These are phyloP conservation scores for Nicotiana noctiflora DNA, from an alignment of 257 asterid species.

Conservation along the genomic window DNA sequence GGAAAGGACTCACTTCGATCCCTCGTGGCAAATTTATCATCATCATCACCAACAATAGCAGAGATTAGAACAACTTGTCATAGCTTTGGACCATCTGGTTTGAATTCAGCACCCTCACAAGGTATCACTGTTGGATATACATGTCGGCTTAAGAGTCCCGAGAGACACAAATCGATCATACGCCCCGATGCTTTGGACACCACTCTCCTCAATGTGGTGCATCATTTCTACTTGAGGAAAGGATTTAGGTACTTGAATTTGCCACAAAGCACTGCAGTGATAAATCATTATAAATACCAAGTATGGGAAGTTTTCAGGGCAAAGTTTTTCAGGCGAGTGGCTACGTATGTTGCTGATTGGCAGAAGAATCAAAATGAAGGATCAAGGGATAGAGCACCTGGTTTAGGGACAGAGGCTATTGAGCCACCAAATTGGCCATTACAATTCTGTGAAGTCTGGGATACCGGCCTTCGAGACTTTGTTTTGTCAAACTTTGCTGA, in stretches of 20 bases:
- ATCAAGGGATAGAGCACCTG: constrained; percentile 93
- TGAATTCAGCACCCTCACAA: constrained; percentile 46
- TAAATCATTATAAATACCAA: constrained; percentile 84
- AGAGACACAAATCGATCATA: constrained; percentile 88
- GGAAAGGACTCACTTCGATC: constrained; percentile 47
- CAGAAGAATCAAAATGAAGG: constrained; percentile 83
- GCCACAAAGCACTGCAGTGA: constrained; percentile 51
- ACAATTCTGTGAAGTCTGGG: constrained; percentile 93
- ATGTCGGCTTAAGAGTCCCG: constrained; percentile 86
- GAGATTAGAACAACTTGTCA: constrained; percentile 85
- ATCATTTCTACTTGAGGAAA: constrained; percentile 62
- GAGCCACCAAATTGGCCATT: constrained; percentile 84
- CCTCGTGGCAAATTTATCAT: constrained; percentile 53
- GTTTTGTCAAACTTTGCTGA: constrained; percentile 64
- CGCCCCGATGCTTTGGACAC: constrained; percentile 65
- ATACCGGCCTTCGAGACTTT: constrained; percentile 72
- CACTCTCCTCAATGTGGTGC: constrained; percentile 76
- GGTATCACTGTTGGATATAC: constrained; percentile 91
- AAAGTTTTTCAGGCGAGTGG: constrained; percentile 82
- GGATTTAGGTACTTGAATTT: constrained; percentile 57
- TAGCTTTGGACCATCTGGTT: constrained; percentile 92
- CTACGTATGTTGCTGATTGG: constrained; percentile 95
- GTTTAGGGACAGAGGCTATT: constrained; percentile 92
- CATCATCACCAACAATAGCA: constrained; percentile 43
- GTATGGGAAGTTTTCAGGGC: constrained; percentile 88